phyloP scores from a whole-genome alignment of 345 rosid genomes.

The Noccaea caerulescens region DNA sequence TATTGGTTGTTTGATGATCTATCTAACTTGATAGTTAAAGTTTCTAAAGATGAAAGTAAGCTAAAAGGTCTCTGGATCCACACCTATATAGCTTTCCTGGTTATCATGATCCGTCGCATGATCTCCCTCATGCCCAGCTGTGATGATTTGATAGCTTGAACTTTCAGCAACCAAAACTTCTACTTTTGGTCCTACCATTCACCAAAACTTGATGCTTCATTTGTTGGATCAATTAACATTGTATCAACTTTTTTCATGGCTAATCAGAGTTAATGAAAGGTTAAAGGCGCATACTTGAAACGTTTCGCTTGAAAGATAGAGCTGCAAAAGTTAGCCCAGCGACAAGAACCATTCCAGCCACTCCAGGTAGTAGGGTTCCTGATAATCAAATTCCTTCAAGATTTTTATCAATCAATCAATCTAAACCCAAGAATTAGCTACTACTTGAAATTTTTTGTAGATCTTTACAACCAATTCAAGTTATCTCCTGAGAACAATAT shows the following conservation, averaged over 20 bases:
- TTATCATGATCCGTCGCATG: constrained; percentile 32
- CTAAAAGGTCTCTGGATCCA: constrained; percentile 36
- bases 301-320: constrained; percentile 54
- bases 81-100: constrained; percentile 46
- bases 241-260: background rate
- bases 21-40: background rate
- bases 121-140: constrained; percentile 31
- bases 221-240: background rate
- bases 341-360: constrained; percentile 63
- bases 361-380: constrained; percentile 69
- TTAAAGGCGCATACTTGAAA: constrained; percentile 50
- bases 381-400: constrained; percentile 57
- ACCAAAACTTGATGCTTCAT: constrained; percentile 10
- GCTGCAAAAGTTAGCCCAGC: constrained; percentile 68
- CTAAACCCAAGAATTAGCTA: constrained; percentile 36
- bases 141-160: constrained; percentile 40
- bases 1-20: background rate
- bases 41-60: constrained; percentile 22
- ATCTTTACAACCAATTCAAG: no score
- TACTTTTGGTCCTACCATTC: constrained; percentile 55
- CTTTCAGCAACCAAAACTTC: constrained; percentile 52
- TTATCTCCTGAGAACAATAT: no score
- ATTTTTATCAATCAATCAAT: constrained; percentile 49
- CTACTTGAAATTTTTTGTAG: background rate
- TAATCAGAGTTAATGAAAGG: background rate